Conservation (phyloP, 2,329 filamentous ascomycete genomes). For the Setomelanomma holmii region DNA sequence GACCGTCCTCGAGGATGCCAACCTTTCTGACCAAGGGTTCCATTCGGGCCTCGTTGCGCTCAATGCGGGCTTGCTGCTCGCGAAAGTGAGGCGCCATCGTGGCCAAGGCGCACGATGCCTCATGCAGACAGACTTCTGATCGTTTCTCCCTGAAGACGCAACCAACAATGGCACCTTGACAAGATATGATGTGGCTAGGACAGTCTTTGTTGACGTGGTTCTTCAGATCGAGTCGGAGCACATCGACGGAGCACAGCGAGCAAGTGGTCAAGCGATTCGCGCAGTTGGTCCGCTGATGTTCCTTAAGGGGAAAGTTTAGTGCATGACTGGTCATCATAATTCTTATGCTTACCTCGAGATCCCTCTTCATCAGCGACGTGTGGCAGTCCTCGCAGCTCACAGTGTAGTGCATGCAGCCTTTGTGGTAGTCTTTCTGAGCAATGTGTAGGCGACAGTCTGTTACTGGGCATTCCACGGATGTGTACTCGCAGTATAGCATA, state of each 20-base stretch:
- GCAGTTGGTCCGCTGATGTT: conserved; percentile 58
- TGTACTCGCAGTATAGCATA: conserved; percentile 66
- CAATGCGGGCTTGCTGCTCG: conserved; percentile 52
- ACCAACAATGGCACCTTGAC: conserved; percentile 53
- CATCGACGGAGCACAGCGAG: conserved; percentile 49
- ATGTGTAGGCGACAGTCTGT: conserved; percentile 59
- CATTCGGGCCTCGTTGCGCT: conserved; percentile 53
- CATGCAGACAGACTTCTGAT: conserved; percentile 49
- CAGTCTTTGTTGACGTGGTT: conserved; percentile 52
- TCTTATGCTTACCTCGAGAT: conserved; percentile 58
- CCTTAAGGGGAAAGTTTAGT: conserved; percentile 39
- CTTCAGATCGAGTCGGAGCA: conserved; percentile 52
- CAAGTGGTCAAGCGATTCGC: conserved; percentile 56
- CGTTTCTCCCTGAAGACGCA: conserved; percentile 52
- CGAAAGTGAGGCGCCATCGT: conserved; percentile 55
- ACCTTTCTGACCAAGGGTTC: conserved; percentile 53
- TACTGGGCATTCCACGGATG: conserved; percentile 60
- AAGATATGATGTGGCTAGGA: conserved; percentile 51
- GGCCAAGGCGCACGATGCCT: conserved; percentile 53
- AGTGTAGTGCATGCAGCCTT: conserved; percentile 62
- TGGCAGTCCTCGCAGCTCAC: conserved; percentile 62
- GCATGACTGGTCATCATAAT: too few species aligned
- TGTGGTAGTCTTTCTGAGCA: conserved; percentile 61
- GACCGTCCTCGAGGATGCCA: conserved; percentile 54
- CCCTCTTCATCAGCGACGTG: conserved; percentile 60